Conservation (phyloP, 1,284 basidiomycete species). For the Ganoderma lingzhi region DNA sequence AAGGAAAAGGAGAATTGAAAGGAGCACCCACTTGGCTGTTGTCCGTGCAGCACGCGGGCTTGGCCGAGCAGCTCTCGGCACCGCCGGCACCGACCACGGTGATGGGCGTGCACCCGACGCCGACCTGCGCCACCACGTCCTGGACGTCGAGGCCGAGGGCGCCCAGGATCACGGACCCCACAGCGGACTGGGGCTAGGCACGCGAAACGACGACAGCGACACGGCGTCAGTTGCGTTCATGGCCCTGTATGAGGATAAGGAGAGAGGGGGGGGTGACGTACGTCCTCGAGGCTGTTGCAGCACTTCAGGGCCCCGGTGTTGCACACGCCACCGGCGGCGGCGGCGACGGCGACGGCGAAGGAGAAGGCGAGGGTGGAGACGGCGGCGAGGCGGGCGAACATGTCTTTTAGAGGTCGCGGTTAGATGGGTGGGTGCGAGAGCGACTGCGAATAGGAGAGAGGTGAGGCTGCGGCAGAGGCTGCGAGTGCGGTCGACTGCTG, state of each 20-base stretch:
- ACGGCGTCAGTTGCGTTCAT: too few relatives aligned
- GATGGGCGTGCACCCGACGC: background rate
- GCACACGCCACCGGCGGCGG: background rate
- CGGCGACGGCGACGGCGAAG: background rate
- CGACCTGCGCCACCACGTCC: background rate
- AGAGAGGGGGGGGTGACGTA: background rate
- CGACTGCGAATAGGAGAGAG: too few relatives aligned
- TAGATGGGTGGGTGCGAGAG: background rate
- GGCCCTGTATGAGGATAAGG: background rate
- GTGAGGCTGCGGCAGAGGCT: too few relatives aligned
- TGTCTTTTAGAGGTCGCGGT: background rate
- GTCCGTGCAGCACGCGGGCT: background rate
- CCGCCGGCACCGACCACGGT: background rate
- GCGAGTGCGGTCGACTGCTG: background rate
- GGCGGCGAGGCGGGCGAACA: background rate
- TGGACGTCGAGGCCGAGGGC: background rate
- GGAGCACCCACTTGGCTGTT: background rate
- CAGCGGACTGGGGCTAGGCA: background rate
- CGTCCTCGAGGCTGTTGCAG: background rate
- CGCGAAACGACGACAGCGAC: background rate
- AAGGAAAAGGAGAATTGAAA: too few relatives aligned
- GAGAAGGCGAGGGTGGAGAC: background rate
- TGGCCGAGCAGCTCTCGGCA: background rate
- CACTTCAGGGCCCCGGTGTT: background rate
- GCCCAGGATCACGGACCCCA: background rate